A percentile compares a stretch with the other conserved stretches of the same genome.
Conservation (phyloP, 495 filamentous ascomycete species). For the Podospora pseudoanserina region DNA sequence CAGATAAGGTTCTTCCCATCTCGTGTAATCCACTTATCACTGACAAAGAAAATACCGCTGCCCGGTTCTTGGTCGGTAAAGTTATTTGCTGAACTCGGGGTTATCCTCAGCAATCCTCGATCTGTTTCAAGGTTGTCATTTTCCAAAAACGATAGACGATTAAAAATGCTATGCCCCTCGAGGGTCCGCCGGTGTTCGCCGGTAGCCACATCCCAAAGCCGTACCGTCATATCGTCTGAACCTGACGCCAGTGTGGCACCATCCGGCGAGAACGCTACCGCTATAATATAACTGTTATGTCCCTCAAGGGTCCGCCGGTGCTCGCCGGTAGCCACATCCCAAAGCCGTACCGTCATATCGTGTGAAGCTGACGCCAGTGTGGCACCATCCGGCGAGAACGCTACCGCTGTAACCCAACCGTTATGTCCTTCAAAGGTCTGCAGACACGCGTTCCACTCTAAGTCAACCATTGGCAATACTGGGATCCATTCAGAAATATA, state of each 20-base stretch:
- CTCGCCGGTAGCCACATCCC: slow-evolving; percentile 1
- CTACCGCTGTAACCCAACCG: background rate
- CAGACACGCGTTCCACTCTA: background rate
- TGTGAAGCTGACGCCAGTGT: slow-evolving; percentile 2
- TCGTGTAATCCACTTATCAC: slow-evolving; percentile 1
- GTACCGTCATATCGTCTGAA: too few relatives aligned
- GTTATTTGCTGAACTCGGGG: background rate
- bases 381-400: slow-evolving; percentile 5
- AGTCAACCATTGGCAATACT: background rate
- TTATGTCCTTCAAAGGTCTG: background rate
- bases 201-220: too few relatives aligned
- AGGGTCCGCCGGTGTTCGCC: too few relatives aligned
- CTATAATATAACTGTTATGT: too few relatives aligned
- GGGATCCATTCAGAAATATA: background rate
- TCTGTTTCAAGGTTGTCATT: background rate
- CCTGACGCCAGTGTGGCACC: too few relatives aligned
- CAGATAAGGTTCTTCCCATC: slow-evolving; percentile 1
- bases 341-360: slow-evolving; percentile 6
- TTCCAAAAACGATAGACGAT: too few relatives aligned
- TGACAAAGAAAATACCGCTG: background rate
- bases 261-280: too few relatives aligned
- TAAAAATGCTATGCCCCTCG: too few relatives aligned
- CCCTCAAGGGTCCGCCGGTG: background rate
- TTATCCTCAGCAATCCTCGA: background rate
- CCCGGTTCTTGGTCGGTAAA: background rate